Evolutionary conservation across 2,329 filamentous ascomycete species (phyloP).

Genomic region (Fusarium domesticum): DNA sequence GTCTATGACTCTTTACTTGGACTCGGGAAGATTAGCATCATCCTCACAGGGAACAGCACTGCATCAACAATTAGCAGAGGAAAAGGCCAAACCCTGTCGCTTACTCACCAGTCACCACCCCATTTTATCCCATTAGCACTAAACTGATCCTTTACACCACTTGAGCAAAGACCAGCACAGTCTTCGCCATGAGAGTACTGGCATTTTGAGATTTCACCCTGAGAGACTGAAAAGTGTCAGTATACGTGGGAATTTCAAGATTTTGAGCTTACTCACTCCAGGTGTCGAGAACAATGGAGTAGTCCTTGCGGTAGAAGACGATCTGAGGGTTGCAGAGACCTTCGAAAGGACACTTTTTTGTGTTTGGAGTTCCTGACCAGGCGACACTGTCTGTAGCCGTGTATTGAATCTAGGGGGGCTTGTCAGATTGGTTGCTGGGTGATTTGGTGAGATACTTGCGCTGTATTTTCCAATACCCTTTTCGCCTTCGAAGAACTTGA

Average conservation of each 20-base stretch:
- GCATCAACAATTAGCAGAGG: too few species aligned
- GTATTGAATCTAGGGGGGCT: neutral
- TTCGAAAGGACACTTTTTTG: neutral
- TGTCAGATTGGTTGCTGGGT: neutral
- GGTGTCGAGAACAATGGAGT: constrained; percentile 4
- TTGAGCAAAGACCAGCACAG: constrained; percentile 1
- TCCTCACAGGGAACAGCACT: too few species aligned
- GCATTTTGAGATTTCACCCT: constrained; percentile 1
- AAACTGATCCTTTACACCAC: constrained; percentile 4
- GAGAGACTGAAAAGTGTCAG: constrained; percentile 2
- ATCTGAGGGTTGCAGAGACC: constrained; percentile 1
- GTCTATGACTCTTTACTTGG: too few species aligned
- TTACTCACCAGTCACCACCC: constrained; percentile 5
- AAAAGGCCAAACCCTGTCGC: too few species aligned
- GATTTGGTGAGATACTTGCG: neutral
- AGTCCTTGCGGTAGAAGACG: constrained; percentile 3
- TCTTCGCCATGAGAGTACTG: constrained; percentile 2
- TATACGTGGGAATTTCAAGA: too few species aligned
- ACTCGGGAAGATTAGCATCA: too few species aligned
- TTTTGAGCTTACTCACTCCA: neutral
- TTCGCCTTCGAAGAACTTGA: neutral
- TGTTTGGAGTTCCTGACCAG: neutral
- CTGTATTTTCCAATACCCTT: constrained; percentile 1
- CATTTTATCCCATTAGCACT: neutral
- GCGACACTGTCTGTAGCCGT: neutral